Conservation (phyloP, 2,329 filamentous ascomycete species). For the Periconia digitata region DNA sequence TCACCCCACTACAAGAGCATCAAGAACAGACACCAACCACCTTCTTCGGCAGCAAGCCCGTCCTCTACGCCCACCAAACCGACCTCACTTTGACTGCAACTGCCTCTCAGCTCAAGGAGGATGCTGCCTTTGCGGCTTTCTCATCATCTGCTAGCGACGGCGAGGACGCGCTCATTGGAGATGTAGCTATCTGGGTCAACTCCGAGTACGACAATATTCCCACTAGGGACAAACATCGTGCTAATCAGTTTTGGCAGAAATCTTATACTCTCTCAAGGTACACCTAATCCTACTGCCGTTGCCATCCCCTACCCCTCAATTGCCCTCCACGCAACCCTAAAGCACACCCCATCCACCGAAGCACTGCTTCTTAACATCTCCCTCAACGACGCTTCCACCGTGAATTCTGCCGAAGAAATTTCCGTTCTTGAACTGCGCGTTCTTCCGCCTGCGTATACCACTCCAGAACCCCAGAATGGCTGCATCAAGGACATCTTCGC, state of each 20-base stretch:
- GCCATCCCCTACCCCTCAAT: constrained; percentile 74
- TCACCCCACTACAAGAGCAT: constrained; percentile 67
- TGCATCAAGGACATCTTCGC: constrained; percentile 60
- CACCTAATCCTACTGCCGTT: constrained; percentile 59
- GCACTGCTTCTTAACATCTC: constrained; percentile 42
- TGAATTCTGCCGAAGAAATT: constrained; percentile 63
- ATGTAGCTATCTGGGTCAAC: constrained; percentile 52
- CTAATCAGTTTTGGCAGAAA: constrained; percentile 36
- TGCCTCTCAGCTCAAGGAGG: constrained; percentile 54
- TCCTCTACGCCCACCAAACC: constrained; percentile 66
- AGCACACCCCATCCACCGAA: constrained; percentile 45
- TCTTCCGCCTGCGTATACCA: constrained; percentile 50
- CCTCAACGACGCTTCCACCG: constrained; percentile 55
- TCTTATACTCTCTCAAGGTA: constrained; percentile 65
- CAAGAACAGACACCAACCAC: constrained; percentile 71
- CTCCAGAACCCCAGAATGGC: constrained; percentile 23
- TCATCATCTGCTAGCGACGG: constrained; percentile 20
- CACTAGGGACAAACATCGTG: background rate
- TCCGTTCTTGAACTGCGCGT: constrained; percentile 69
- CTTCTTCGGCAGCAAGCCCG: constrained; percentile 71
- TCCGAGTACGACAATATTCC: constrained; percentile 41
- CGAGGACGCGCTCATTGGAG: constrained; percentile 32
- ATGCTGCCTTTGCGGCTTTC: constrained; percentile 52
- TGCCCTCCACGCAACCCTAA: constrained; percentile 73
- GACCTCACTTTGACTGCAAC: constrained; percentile 62